Evolutionary conservation across 306 rosid genomes (phyloP).

Genomic region (Malus fusca): DNA sequence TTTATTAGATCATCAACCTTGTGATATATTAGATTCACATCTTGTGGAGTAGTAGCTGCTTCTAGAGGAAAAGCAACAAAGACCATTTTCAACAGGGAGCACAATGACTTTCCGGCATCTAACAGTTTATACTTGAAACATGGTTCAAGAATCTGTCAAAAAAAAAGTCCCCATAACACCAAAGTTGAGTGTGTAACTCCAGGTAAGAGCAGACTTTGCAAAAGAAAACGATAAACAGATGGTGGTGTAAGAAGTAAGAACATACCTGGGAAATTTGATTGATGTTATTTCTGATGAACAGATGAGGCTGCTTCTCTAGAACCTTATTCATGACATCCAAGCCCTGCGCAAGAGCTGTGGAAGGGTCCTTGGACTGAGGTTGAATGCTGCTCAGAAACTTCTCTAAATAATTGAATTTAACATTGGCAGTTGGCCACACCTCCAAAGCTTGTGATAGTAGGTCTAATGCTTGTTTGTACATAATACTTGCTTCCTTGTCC

Average conservation of each 20-base stretch:
- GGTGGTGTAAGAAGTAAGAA: neutral
- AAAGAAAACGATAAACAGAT: neutral
- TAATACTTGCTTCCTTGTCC: slow-evolving; percentile 90
- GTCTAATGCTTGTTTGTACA: slow-evolving; percentile 97
- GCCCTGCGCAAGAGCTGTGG: slow-evolving; percentile 98
- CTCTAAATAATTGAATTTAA: slow-evolving; percentile 88
- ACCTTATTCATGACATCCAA: slow-evolving; percentile 99
- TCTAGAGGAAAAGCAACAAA: slow-evolving; percentile 91
- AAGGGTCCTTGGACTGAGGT: slow-evolving; percentile 97
- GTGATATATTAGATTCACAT: slow-evolving; percentile 70
- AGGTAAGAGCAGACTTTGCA: slow-evolving; percentile 3
- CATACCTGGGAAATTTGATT: slow-evolving; percentile 96
- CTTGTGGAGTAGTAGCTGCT: slow-evolving; percentile 67
- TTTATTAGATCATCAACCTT: slow-evolving; percentile 94
- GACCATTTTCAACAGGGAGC: slow-evolving; percentile 92
- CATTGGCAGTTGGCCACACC: slow-evolving; percentile 98
- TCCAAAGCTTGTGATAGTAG: slow-evolving; percentile 94
- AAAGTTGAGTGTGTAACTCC: slow-evolving; percentile 4
- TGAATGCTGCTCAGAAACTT: slow-evolving; percentile 95
- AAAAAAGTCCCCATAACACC: slow-evolving; percentile 10
- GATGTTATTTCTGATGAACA: slow-evolving; percentile 85
- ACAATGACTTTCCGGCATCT: slow-evolving; percentile 92
- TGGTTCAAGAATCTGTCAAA: slow-evolving; percentile 87
- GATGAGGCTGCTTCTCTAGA: slow-evolving; percentile 93
- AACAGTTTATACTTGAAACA: slow-evolving; percentile 89